Conservation (phyloP, 495 filamentous ascomycete species). For the Pyrenula aspistea region DNA sequence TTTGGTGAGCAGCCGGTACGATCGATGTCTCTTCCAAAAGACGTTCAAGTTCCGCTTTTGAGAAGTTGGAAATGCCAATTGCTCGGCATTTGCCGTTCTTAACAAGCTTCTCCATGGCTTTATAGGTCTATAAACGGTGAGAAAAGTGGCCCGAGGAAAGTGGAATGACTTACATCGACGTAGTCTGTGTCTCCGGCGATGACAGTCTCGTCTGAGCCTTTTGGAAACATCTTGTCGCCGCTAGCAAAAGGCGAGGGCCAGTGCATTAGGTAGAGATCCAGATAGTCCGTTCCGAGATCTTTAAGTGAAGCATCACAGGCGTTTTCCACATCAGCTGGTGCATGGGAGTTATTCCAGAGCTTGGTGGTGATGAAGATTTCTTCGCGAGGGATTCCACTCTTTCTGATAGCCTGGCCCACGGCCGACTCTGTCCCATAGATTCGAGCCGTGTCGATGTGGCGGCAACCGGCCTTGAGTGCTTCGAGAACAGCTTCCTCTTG, state of each 20-base stretch:
- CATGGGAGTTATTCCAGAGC: slow-evolving; percentile 57
- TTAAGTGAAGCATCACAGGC: slow-evolving; percentile 49
- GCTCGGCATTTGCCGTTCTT: slow-evolving; percentile 43
- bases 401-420: slow-evolving; percentile 45
- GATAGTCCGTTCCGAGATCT: slow-evolving; percentile 50
- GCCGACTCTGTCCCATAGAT: slow-evolving; percentile 30
- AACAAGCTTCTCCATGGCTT: slow-evolving; percentile 51
- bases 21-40: slow-evolving; percentile 47
- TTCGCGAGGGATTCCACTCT: slow-evolving; percentile 40
- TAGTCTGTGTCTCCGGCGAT: slow-evolving; percentile 31
- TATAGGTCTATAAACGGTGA: slow-evolving; percentile 27
- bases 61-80: slow-evolving; percentile 75
- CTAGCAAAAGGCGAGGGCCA: slow-evolving; percentile 44
- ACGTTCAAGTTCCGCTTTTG: slow-evolving; percentile 52
- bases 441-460: slow-evolving; percentile 48
- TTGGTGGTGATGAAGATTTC: slow-evolving; percentile 62
- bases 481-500: slow-evolving; percentile 33
- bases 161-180: slow-evolving; percentile 30
- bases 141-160: neutral
- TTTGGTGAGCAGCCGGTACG: slow-evolving; percentile 54
- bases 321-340: slow-evolving; percentile 40
- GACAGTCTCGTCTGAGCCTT: slow-evolving; percentile 29
- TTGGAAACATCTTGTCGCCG: slow-evolving; percentile 27
- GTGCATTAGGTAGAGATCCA: slow-evolving; percentile 64
- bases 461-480: slow-evolving; percentile 44